Percentiles rank a stretch among this genome's conserved stretches.
Conservation (phyloP, 73 alveolate species). For the Paraurostyla sp. region DNA sequence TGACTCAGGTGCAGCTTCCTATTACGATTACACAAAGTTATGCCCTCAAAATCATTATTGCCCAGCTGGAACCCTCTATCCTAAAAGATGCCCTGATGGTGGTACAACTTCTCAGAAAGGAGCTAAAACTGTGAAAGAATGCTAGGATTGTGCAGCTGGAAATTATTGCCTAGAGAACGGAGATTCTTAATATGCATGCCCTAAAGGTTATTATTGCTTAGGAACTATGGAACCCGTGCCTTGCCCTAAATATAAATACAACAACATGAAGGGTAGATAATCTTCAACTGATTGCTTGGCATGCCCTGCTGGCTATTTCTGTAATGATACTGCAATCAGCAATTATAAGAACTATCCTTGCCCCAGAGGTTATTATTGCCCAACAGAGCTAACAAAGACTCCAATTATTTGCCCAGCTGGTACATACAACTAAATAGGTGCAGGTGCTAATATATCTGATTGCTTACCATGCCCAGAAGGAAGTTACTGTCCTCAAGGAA, state of each 20-base stretch:
- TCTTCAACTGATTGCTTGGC: conserved; percentile 50
- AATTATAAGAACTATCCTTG: conserved; percentile 66
- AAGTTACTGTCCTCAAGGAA: conserved; percentile 55
- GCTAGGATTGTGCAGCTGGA: conserved; percentile 64
- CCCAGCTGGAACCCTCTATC: conserved; percentile 59
- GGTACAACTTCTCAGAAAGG: conserved; percentile 45
- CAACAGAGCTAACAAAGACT: conserved; percentile 67
- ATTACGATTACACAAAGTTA: background rate
- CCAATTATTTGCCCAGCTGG: conserved; percentile 68
- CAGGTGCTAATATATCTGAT: conserved; percentile 60
- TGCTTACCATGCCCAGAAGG: conserved; percentile 74
- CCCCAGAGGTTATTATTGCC: conserved; percentile 79
- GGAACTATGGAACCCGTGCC: conserved; percentile 67
- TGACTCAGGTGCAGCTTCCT: conserved; percentile 27
- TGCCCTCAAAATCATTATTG: conserved; percentile 79
- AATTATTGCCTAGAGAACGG: conserved; percentile 67
- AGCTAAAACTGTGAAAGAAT: conserved; percentile 20
- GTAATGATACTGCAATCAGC: conserved; percentile 71
- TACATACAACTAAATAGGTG: conserved; percentile 55
- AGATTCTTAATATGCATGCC: conserved; percentile 69
- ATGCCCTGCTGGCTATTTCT: conserved; percentile 81
- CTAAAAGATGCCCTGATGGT: conserved; percentile 70
- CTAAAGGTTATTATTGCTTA: conserved; percentile 84
- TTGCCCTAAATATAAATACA: conserved; percentile 77
- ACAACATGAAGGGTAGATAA: conserved; percentile 52